Conservation (phyloP, 2,329 filamentous ascomycete species). For the Arthrobotrys megalospora region DNA sequence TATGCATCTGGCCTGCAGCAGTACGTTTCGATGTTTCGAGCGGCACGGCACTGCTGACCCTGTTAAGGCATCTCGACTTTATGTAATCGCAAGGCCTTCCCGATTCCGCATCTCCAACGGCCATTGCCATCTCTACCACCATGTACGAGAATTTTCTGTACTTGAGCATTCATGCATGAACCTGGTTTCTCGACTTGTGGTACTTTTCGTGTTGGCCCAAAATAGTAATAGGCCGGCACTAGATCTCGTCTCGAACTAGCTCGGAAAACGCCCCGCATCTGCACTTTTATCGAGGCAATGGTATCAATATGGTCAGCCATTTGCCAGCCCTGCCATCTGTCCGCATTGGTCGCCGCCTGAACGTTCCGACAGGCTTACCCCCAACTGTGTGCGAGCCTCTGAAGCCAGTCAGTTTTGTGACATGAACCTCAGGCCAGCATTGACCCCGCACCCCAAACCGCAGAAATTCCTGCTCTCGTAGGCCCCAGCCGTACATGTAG, state of each 20-base stretch:
- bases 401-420: slow-evolving; percentile 17
- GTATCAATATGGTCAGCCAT: slow-evolving; percentile 18
- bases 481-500: not conserved
- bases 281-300: not conserved
- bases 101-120: not conserved
- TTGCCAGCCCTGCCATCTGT: slow-evolving; percentile 3
- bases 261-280: slow-evolving; percentile 20
- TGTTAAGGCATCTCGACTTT: not conserved
- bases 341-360: slow-evolving; percentile 27
- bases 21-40: not conserved
- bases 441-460: slow-evolving; percentile 41
- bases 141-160: not conserved
- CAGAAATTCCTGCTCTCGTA: slow-evolving; percentile 29
- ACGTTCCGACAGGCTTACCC: slow-evolving; percentile 5
- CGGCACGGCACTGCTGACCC: not conserved
- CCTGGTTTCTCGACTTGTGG: not conserved
- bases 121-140: too few relatives aligned
- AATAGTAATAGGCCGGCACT: slow-evolving; percentile 14
- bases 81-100: not conserved
- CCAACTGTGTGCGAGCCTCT: not conserved
- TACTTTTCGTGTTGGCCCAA: slow-evolving; percentile 29
- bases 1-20: not conserved
- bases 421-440: slow-evolving; percentile 28
- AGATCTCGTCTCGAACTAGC: slow-evolving; percentile 23
- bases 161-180: not conserved